Base-by-base conservation (phyloP, 202 grass and related monocot species). In the Sporobolus alterniflorus region DNA sequence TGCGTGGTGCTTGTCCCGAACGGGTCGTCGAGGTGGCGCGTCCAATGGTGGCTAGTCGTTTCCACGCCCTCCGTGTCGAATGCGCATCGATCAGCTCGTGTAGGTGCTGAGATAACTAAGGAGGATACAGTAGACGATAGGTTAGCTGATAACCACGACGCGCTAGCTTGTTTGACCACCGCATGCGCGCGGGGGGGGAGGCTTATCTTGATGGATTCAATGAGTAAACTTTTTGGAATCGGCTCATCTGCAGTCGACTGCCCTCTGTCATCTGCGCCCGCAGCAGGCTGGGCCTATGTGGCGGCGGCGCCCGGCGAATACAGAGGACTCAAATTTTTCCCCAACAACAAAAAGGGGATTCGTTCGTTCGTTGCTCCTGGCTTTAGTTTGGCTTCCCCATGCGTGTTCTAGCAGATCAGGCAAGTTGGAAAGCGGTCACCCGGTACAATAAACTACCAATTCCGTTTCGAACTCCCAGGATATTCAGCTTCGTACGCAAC, bases 331-430 rank as follows among this genome's bases (percentile, higher is more conserved):
- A n/a, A 28, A 5, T 50, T 56, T 56, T 12, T 24, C 49, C 5
- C 0, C 20, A 14, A 20, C 1, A 7, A 13, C 1, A 2, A 10
- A 7, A 39, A 67, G 32, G 11, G 41, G 59, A 34, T 79, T 8
- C 2, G 41, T 65, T 24, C 4, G 46, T 28, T 25, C 3, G 33
- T 21, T 69, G 48, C 39, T 57, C 13, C 36, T 31, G 18, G 13
- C 61, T 20, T 34, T 18, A 25, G 13, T 20, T 34, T 18, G 56
- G 13, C 9, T 2, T 49, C 22, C 24, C 46, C 71, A 12, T 76
- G 55, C 83, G 83, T 86, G 83, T 86, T 90, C 43, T 40, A 84
- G 31, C 81, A 13, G 77, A 72, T 82, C 82, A 89, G 82, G 87
- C 8, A 89, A 89, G 77, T 18, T 49, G 20, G 63, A 72, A 80